These are phyloP conservation scores for Aspergillus panamensis DNA, from an alignment of 495 filamentous ascomycete genomes.

Conservation along the genomic window DNA sequence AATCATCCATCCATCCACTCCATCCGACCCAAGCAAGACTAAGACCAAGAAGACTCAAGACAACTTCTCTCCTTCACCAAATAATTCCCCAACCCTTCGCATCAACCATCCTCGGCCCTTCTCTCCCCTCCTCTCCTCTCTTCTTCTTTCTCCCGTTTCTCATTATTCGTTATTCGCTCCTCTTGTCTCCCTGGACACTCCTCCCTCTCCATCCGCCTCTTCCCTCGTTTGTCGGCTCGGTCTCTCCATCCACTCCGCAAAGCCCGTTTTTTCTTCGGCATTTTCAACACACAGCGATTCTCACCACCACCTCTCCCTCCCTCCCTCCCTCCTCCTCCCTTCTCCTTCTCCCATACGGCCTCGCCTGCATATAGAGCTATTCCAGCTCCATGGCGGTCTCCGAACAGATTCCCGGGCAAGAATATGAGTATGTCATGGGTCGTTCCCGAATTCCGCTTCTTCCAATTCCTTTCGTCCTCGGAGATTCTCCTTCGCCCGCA, in stretches of 20 bases:
- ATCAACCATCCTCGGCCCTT: constrained; percentile 1
- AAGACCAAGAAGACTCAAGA: not conserved
- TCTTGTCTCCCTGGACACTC: constrained; percentile 5
- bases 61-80: constrained; percentile 3
- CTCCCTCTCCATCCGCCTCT: constrained; percentile 7
- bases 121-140: constrained; percentile 7
- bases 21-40: not conserved
- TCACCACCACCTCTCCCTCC: constrained; percentile 6
- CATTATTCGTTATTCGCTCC: not conserved
- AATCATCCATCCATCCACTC: constrained; percentile 3
- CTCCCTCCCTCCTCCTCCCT: constrained; percentile 8
- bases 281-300: constrained; percentile 10
- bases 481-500: not conserved
- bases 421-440: constrained; percentile 44
- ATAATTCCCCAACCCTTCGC: constrained; percentile 4
- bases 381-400: constrained; percentile 42
- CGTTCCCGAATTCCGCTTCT: constrained; percentile 1
- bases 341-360: constrained; percentile 16
- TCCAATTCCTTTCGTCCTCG: not conserved
- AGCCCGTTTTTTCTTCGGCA: constrained; percentile 23
- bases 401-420: constrained; percentile 37
- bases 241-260: constrained; percentile 19
- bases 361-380: constrained; percentile 38
- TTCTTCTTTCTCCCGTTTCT: not conserved
- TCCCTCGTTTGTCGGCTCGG: constrained; percentile 14